These are phyloP conservation scores for Lyophyllum semitale DNA, from an alignment of 768 basidiomycete genomes.

Conservation along the genomic window DNA sequence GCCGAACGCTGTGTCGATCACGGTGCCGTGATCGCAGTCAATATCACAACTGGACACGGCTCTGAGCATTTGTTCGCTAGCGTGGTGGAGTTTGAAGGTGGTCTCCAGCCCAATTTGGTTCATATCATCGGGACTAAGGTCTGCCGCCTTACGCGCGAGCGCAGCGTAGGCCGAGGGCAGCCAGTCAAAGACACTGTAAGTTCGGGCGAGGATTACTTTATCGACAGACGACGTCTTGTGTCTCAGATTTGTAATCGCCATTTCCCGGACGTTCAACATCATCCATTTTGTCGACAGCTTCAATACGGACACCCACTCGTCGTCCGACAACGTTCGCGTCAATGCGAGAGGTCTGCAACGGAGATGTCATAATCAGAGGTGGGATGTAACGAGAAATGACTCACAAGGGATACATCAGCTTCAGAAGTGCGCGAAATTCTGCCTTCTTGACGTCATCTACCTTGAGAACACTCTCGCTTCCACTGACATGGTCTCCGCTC, in stretches of 20 bases:
- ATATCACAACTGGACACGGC: too few relatives aligned
- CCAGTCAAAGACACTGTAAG: conserved; percentile 7
- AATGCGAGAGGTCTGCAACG: background rate
- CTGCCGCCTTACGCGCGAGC: background rate
- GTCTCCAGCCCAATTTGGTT: conserved; percentile 3
- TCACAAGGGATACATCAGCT: conserved; percentile 13
- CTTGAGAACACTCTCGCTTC: background rate
- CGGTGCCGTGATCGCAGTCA: background rate
- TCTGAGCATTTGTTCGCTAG: background rate
- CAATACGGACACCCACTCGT: conserved; percentile 14
- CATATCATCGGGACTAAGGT: background rate
- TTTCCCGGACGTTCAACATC: conserved; percentile 14
- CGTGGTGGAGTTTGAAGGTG: conserved; percentile 8
- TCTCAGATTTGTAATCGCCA: conserved; percentile 12
- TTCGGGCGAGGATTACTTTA: conserved; percentile 5
- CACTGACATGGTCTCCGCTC: background rate
- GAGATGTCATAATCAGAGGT: background rate
- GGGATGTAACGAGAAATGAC: background rate
- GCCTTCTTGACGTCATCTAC: conserved; percentile 6
- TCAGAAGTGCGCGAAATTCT: conserved; percentile 13
- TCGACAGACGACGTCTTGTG: conserved; percentile 2
- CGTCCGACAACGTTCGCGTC: conserved; percentile 2
- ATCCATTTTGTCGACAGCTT: conserved; percentile 14
- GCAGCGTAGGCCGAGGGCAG: conserved; percentile 6
- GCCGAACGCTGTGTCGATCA: background rate